These are phyloP conservation scores for Dactylellina sp. DNA, from an alignment of 2,329 filamentous ascomycete genomes.

Conservation along the genomic window DNA sequence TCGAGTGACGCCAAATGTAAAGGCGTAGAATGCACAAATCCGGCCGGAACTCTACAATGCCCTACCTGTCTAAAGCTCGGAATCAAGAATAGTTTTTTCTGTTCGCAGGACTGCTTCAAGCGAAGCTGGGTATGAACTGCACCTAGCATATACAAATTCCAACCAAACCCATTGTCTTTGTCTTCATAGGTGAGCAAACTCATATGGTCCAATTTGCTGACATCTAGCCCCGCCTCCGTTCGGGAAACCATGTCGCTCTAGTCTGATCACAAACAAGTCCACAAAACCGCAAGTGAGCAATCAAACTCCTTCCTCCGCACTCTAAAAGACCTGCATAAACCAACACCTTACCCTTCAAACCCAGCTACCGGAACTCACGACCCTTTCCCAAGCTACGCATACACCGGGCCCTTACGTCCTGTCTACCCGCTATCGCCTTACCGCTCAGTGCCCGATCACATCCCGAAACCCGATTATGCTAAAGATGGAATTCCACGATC, in stretches of 20 bases:
- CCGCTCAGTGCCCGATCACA: slow-evolving; percentile 80
- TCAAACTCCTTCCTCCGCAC: slow-evolving; percentile 76
- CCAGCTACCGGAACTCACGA: slow-evolving; percentile 91
- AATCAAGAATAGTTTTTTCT: slow-evolving; percentile 92
- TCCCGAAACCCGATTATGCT: slow-evolving; percentile 88
- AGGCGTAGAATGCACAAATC: slow-evolving; percentile 85
- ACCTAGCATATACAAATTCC: not conserved
- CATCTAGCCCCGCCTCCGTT: not conserved
- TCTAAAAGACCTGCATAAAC: slow-evolving; percentile 88
- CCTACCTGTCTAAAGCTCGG: slow-evolving; percentile 93
- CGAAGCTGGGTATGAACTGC: slow-evolving; percentile 83
- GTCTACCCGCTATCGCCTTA: slow-evolving; percentile 84
- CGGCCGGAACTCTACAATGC: slow-evolving; percentile 87
- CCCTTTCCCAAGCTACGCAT: slow-evolving; percentile 88
- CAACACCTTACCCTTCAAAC: slow-evolving; percentile 68
- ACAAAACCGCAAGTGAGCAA: slow-evolving; percentile 82
- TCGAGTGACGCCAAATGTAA: slow-evolving; percentile 71
- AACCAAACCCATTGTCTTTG: not conserved
- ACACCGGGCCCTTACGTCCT: slow-evolving; percentile 82
- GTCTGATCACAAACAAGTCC: slow-evolving; percentile 83
- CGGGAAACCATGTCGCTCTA: slow-evolving; percentile 63
- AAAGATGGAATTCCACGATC: slow-evolving; percentile 80
- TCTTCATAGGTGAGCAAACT: not conserved
- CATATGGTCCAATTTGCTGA: slow-evolving; percentile 1
- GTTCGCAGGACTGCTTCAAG: slow-evolving; percentile 99